phyloP scores from a whole-genome alignment of 129 eudicot genomes.

The Lactuca saligna region DNA sequence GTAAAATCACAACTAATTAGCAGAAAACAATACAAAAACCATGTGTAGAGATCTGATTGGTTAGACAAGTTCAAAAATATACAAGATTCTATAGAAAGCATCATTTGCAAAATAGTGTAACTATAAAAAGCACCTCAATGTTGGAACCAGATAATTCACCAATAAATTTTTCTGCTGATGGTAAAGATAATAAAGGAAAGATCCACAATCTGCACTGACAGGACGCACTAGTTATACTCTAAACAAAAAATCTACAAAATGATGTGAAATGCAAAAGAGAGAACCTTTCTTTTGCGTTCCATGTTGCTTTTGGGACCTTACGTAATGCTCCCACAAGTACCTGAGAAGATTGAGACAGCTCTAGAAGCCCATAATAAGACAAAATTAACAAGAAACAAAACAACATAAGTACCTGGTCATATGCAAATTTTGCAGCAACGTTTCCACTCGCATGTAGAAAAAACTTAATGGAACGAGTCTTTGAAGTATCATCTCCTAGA shows the following conservation, averaged over 20 bases:
- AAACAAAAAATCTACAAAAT: neutral
- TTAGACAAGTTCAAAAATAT: constrained; percentile 2
- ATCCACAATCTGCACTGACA: constrained; percentile 76
- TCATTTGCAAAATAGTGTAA: constrained; percentile 1
- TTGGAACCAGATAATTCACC: constrained; percentile 43
- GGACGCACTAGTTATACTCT: neutral
- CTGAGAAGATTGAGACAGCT: constrained; percentile 38
- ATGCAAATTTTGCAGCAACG: constrained; percentile 78
- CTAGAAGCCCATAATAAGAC: constrained; percentile 2
- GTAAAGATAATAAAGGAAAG: constrained; percentile 73
- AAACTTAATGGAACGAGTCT: constrained; percentile 55
- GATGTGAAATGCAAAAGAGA: neutral
- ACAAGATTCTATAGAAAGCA: neutral
- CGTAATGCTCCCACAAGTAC: constrained; percentile 66
- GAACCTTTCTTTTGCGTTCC: constrained; percentile 88
- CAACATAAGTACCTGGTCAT: constrained; percentile 57
- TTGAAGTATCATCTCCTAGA: constrained; percentile 47
- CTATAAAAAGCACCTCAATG: constrained; percentile 53
- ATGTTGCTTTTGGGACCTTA: constrained; percentile 68
- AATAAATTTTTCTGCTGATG: constrained; percentile 65
- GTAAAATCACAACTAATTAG: constrained; percentile 22
- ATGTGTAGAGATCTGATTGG: constrained; percentile 5
- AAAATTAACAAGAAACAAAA: constrained; percentile 3
- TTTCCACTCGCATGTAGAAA: constrained; percentile 82
- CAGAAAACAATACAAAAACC: neutral